Conservation (phyloP, 2,329 filamentous ascomycete species). For the Fusarium sp. region DNA sequence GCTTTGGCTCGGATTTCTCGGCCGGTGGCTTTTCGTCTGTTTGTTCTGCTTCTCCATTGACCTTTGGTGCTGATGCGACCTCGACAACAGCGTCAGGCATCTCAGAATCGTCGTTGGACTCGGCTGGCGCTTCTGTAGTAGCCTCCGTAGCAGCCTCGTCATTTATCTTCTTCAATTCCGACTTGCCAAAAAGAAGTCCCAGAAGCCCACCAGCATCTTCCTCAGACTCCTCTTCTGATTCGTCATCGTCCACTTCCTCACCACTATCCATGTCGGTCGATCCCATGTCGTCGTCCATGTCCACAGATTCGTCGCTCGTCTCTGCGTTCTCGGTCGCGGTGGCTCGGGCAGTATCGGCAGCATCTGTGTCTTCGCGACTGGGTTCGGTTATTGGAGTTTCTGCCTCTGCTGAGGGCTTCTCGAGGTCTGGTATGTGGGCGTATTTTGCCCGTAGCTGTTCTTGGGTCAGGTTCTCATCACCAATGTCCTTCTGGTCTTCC, state of each 20-base stretch:
- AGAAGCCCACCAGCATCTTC: conserved; percentile 65
- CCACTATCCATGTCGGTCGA: conserved; percentile 67
- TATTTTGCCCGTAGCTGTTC: conserved; percentile 80
- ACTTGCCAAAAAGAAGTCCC: conserved; percentile 72
- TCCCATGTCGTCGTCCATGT: conserved; percentile 78
- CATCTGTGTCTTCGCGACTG: conserved; percentile 45
- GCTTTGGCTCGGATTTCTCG: conserved; percentile 49
- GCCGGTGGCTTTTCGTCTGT: conserved; percentile 56
- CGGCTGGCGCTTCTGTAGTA: conserved; percentile 24
- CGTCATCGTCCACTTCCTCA: conserved; percentile 63
- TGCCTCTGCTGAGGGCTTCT: conserved; percentile 50
- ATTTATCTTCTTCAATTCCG: conserved; percentile 69
- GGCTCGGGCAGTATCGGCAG: conserved; percentile 39
- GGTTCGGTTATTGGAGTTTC: conserved; percentile 45
- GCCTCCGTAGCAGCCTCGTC: conserved; percentile 55
- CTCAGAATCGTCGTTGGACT: conserved; percentile 48
- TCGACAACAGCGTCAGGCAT: conserved; percentile 34
- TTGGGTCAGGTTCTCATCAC: conserved; percentile 77
- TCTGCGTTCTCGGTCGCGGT: conserved; percentile 56
- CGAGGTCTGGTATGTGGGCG: conserved; percentile 70
- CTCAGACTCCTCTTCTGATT: conserved; percentile 61
- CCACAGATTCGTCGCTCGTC: conserved; percentile 75
- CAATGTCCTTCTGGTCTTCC: conserved; percentile 66
- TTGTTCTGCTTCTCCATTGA: conserved; percentile 51
- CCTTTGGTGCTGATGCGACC: conserved; percentile 1